Evolutionary conservation across 2,329 filamentous ascomycete species (phyloP).

Genomic region (Camillea tinctor): DNA sequence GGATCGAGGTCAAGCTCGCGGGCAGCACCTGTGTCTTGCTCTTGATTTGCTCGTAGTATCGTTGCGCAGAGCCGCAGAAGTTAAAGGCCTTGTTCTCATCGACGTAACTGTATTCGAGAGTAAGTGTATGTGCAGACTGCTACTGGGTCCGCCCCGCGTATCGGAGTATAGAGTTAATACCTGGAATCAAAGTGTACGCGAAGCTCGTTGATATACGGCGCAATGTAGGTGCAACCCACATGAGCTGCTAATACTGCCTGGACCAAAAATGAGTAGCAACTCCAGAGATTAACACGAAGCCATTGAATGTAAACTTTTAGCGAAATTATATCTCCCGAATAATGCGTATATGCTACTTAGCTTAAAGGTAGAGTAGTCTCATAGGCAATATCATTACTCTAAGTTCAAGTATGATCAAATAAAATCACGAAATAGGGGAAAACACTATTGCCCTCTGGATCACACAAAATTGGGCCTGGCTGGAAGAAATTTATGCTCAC

Average conservation of each 20-base stretch:
- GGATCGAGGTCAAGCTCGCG: constrained; percentile 55
- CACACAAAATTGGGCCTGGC: too few relatives aligned
- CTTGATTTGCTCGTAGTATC: constrained; percentile 45
- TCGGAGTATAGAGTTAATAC: constrained; percentile 29
- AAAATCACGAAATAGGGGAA: too few relatives aligned
- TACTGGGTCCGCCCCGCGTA: too few relatives aligned
- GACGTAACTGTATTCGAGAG: too few relatives aligned
- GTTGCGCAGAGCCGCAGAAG: constrained; percentile 51
- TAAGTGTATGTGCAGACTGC: too few relatives aligned
- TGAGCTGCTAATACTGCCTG: constrained; percentile 54
- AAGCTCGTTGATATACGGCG: constrained; percentile 65
- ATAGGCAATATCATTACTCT: background rate
- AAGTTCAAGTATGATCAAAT: background rate
- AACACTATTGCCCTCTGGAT: too few relatives aligned
- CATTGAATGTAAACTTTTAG: too few relatives aligned
- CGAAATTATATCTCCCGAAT: too few relatives aligned
- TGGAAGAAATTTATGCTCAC: background rate
- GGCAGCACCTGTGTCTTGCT: constrained; percentile 52
- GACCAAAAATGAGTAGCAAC: background rate
- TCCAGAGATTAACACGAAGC: too few relatives aligned
- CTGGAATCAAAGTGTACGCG: constrained; percentile 57
- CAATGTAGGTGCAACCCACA: constrained; percentile 59
- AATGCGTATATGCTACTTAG: too few relatives aligned
- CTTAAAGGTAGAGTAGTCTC: background rate
- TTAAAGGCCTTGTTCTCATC: constrained; percentile 49